A percentile compares a stretch with the other conserved stretches of the same genome.
These are phyloP conservation scores for Priceomyces haplophilus DNA, from an alignment of 805 yeast genomes.

Conservation along the genomic window DNA sequence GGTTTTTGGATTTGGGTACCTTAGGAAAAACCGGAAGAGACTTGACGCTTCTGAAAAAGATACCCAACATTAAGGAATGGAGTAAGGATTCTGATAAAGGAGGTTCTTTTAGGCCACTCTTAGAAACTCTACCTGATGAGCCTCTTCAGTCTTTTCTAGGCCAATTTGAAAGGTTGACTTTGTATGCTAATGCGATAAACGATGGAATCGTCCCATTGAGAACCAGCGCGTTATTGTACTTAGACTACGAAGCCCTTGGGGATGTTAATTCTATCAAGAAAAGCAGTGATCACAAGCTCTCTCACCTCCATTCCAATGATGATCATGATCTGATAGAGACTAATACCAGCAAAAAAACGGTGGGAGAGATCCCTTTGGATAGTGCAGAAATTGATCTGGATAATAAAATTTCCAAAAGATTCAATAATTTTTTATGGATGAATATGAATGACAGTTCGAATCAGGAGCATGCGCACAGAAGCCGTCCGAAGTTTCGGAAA, in stretches of 20 bases:
- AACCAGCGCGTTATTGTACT: conserved; percentile 39
- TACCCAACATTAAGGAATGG: conserved; percentile 24
- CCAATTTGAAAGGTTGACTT: conserved; percentile 30
- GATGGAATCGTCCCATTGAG: conserved; percentile 47
- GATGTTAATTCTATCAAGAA: conserved; percentile 30
- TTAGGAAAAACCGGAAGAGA: conserved; percentile 46
- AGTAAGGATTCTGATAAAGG: conserved; percentile 8
- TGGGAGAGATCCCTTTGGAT: conserved; percentile 35
- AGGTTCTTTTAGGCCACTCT: conserved; percentile 28
- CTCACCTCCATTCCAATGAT: neutral
- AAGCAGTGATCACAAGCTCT: conserved; percentile 7
- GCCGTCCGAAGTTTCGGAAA: neutral
- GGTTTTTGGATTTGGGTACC: conserved; percentile 44
- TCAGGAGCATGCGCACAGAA: neutral
- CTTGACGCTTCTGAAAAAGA: conserved; percentile 34
- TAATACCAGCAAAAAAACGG: conserved; percentile 12
- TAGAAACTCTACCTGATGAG: conserved; percentile 40
- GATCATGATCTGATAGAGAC: conserved; percentile 11
- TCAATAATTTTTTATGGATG: conserved; percentile 17
- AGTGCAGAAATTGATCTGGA: conserved; percentile 8
- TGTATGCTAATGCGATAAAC: conserved; percentile 44
- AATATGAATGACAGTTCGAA: conserved; percentile 10
- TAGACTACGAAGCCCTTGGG: conserved; percentile 43
- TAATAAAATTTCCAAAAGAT: conserved; percentile 7
- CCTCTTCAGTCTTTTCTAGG: conserved; percentile 32